Evolutionary conservation across 495 filamentous ascomycete genomes (phyloP), one percentile per base, ranked within the genome.

Genomic region (Podospora fimiseda): DNA sequence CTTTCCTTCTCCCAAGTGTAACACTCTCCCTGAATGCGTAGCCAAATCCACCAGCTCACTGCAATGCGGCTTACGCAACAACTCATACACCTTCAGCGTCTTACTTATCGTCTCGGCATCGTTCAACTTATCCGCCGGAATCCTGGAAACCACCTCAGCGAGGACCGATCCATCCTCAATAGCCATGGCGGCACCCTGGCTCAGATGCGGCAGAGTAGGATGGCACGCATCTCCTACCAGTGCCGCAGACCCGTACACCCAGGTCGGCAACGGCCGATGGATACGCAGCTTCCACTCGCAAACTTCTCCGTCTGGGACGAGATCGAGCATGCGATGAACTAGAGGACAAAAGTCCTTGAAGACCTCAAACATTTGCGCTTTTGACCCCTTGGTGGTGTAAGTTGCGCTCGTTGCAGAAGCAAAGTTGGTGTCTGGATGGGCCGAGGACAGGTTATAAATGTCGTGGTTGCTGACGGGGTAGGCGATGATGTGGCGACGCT

Each of bases 181-280:
- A 22, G 86, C 87, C 74, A 89, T 86, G n/a, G 87, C 88, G 22
- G 86, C 87, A n/a, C 87, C 87, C 73, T 91, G 88, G 24, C 78
- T 80, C 13, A 88, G 69, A 54, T 90, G 86, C 22, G 87, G 87
- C 22, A 90, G 77, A 22, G 86, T 90, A 2, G 86, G 84, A 64
- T 90, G 85, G 66, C 86, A 89, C 2, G 88, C 84, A 64, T 91
- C 88, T 39, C 88, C 87, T 15, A 91, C 69, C 2, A 91, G 80
- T 16, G 85, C 85, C n/a, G 80, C 78, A 42, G 63, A 72, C 3
- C 81, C 81, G 51, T 80, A 73, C 2, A 87, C 73, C 87, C 87
- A 90, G 19, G 78, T 88, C 0, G 80, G 78, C 19, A 92, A 72
- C 0, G 81, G 80, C 43, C 78, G 77, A 69, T 90, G 84, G 1